Evolutionary conservation across 441 rosid genomes (phyloP).

Genomic region (Jatropha podagrica): DNA sequence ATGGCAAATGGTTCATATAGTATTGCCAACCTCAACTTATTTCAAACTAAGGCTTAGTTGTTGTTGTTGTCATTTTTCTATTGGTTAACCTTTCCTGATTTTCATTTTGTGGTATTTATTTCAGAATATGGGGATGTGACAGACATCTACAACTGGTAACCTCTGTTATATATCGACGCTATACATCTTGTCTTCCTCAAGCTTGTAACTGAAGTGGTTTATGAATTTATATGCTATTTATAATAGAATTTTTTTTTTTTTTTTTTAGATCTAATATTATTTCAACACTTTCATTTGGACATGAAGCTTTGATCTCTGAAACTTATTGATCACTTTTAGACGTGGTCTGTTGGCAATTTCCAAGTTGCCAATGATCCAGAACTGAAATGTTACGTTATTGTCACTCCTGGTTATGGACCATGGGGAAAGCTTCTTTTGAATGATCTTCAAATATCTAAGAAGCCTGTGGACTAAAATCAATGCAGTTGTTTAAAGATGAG

Average conservation of each 20-base stretch:
- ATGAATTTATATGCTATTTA: neutral
- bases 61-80: neutral
- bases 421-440: neutral
- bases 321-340: neutral
- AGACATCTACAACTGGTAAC: slow-evolving; percentile 94
- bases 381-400: too few relatives aligned
- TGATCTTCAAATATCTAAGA: neutral
- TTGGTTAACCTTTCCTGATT: slow-evolving; percentile 14
- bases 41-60: too few relatives aligned
- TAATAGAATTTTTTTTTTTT: neutral
- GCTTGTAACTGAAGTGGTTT: neutral
- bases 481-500: neutral
- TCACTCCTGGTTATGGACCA: neutral
- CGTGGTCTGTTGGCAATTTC: neutral
- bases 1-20: too few relatives aligned
- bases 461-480: neutral
- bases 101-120: slow-evolving; percentile 20
- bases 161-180: slow-evolving; percentile 9
- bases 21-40: too few relatives aligned
- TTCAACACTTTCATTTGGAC: neutral
- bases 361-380: neutral
- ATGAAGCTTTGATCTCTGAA: neutral
- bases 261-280: neutral
- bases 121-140: slow-evolving; percentile 98
- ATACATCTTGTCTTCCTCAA: neutral